Percentiles rank a stretch among this genome's conserved stretches.
Evolutionary conservation across 495 filamentous ascomycete species (phyloP).

Genomic region (Hapsidospora chrysogenum): DNA sequence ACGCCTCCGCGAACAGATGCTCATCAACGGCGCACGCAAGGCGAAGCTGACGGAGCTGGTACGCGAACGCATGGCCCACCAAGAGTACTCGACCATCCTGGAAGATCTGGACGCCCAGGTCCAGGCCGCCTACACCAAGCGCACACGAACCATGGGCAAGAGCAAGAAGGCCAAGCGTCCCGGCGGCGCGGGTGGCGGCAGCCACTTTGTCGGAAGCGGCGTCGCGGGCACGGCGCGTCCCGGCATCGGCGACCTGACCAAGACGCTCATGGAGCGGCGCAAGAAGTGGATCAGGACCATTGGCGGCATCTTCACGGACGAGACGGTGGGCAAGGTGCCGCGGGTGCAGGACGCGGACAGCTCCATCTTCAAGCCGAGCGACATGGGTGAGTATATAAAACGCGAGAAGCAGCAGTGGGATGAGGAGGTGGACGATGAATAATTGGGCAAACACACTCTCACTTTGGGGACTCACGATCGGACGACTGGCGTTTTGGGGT

Average conservation of each 20-base stretch:
- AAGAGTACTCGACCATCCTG: slow-evolving; percentile 91
- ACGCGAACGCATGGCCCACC: slow-evolving; percentile 79
- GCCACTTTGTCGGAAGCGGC: slow-evolving; percentile 25
- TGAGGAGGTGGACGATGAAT: slow-evolving; percentile 48
- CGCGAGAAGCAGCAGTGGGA: slow-evolving; percentile 62
- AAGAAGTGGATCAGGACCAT: slow-evolving; percentile 78
- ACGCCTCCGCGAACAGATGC: slow-evolving; percentile 61
- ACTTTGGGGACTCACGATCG: too few relatives aligned
- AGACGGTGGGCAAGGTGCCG: slow-evolving; percentile 31
- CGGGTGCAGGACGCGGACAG: slow-evolving; percentile 20
- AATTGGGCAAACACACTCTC: too few relatives aligned
- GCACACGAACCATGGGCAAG: slow-evolving; percentile 84
- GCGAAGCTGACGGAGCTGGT: slow-evolving; percentile 68
- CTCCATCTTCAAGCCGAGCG: slow-evolving; percentile 43
- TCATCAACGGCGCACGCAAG: slow-evolving; percentile 82
- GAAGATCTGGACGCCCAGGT: slow-evolving; percentile 95
- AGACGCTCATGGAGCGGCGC: slow-evolving; percentile 76
- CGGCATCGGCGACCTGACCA: slow-evolving; percentile 79
- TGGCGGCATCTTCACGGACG: slow-evolving; percentile 69
- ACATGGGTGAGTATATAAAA: slow-evolving; percentile 38
- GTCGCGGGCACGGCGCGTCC: slow-evolving; percentile 47
- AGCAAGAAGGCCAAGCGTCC: slow-evolving; percentile 86
- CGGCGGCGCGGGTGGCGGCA: slow-evolving; percentile 37
- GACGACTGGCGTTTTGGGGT: too few relatives aligned
- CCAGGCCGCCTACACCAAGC: slow-evolving; percentile 86